Percentiles rank a stretch among this genome's conserved stretches.
Conservation (phyloP, 768 basidiomycete species). For the Rhodosporidiobolus odoratus region DNA sequence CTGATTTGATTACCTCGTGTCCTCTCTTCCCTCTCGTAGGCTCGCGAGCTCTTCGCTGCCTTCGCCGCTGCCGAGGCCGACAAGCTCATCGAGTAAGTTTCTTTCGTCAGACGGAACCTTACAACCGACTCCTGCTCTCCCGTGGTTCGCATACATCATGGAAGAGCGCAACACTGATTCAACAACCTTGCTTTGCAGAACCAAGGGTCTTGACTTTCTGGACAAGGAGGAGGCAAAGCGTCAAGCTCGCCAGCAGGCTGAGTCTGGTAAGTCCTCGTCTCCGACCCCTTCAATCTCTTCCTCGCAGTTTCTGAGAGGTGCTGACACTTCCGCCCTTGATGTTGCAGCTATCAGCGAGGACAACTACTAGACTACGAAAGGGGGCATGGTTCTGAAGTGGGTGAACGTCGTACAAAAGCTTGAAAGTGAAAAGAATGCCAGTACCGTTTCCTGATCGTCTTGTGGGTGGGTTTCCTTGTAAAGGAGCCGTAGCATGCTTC, state of each 20-base stretch:
- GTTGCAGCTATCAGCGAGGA: not conserved
- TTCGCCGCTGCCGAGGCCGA: slow-evolving; percentile 48
- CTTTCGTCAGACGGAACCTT: no score
- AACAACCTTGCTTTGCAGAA: not conserved
- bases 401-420: no score
- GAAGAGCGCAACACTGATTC: not conserved
- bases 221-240: slow-evolving; percentile 42
- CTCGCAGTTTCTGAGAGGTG: not conserved
- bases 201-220: slow-evolving; percentile 36
- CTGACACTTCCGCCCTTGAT: no score
- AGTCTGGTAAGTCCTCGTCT: not conserved
- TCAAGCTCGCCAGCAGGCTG: slow-evolving; percentile 28
- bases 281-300: not conserved
- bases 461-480: no score
- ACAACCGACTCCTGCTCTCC: not conserved
- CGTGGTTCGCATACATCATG: not conserved
- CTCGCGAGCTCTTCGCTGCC: slow-evolving; percentile 48
- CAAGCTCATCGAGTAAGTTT: slow-evolving; percentile 45
- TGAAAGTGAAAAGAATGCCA: no score
- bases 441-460: no score
- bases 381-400: no score
- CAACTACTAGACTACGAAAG: no score
- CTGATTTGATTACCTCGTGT: not conserved
- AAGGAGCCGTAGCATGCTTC: no score
- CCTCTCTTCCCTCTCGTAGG: slow-evolving; percentile 17